Conservation (phyloP, 495 filamentous ascomycete genomes). For the Aspergillus sparsus region DNA sequence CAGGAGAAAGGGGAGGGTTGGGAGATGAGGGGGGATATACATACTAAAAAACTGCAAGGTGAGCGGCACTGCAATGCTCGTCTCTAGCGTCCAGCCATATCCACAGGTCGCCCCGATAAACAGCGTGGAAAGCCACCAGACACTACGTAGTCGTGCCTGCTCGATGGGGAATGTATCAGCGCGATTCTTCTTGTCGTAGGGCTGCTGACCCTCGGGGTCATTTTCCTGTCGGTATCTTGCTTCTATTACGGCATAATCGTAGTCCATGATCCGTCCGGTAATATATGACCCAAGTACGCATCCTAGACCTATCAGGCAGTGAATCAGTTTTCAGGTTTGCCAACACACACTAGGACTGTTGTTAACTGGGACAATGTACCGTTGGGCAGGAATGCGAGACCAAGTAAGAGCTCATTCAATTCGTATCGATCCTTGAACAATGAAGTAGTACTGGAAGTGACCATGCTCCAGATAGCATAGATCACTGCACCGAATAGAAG, state of each 20-base stretch:
- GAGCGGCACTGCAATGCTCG: conserved; percentile 45
- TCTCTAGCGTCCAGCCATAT: conserved; percentile 62
- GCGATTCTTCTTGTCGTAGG: not conserved
- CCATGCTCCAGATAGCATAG: conserved; percentile 60
- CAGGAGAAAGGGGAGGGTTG: no score
- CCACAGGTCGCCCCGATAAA: conserved; percentile 48
- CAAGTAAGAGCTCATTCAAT: conserved; percentile 48
- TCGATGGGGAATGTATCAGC: conserved; percentile 47
- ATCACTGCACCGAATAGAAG: conserved; percentile 52
- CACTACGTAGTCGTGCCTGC: conserved; percentile 48
- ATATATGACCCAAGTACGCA: conserved; percentile 52
- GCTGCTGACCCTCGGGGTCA: conserved; percentile 13
- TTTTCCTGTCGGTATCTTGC: conserved; percentile 26
- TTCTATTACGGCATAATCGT: conserved; percentile 42
- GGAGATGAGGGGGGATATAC: no score
- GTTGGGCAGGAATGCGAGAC: conserved; percentile 53
- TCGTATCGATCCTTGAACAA: conserved; percentile 48
- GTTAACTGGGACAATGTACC: conserved; percentile 20
- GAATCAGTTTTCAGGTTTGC: no score
- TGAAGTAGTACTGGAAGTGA: conserved; percentile 54
- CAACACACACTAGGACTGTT: no score
- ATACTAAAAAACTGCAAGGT: no score
- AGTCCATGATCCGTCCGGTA: conserved; percentile 47
- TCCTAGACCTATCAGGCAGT: conserved; percentile 27
- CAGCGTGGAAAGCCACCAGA: conserved; percentile 37